phyloP scores from a whole-genome alignment of 257 asterid genomes.

The Nicotiana otophora region DNA sequence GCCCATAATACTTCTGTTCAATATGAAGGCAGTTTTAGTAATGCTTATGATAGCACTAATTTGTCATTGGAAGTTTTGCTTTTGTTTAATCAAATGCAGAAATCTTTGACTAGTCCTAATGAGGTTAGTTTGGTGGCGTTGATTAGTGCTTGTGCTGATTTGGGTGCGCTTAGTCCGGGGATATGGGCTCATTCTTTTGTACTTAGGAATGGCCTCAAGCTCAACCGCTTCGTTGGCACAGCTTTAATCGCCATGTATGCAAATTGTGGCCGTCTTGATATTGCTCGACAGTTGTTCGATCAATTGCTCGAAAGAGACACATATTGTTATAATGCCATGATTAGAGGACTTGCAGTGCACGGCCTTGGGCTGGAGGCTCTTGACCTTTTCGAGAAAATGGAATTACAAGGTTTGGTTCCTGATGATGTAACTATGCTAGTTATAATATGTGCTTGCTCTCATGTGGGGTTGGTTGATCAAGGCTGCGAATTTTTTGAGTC shows the following conservation, averaged over 20 bases:
- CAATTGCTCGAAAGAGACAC: constrained; percentile 22
- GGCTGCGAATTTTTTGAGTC: constrained; percentile 33
- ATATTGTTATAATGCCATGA: constrained; percentile 53
- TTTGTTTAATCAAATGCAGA: constrained; percentile 40
- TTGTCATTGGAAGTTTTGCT: constrained; percentile 34
- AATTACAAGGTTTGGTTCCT: constrained; percentile 21
- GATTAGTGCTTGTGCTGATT: constrained; percentile 41
- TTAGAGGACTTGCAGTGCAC: constrained; percentile 50
- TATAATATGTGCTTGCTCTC: constrained; percentile 48
- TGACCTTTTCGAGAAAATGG: constrained; percentile 41
- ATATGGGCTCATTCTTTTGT: constrained; percentile 43
- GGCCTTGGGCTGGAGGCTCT: constrained; percentile 50
- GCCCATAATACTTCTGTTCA: constrained; percentile 17
- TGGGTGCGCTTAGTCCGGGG: constrained; percentile 44
- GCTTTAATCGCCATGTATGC: constrained; percentile 51
- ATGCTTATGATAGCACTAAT: background rate
- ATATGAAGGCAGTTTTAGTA: background rate
- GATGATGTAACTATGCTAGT: constrained; percentile 40
- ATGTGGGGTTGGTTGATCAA: constrained; percentile 44
- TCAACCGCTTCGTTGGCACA: constrained; percentile 39
- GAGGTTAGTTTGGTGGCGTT: constrained; percentile 29
- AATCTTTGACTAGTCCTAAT: constrained; percentile 15
- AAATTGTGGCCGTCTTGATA: constrained; percentile 48
- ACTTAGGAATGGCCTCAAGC: constrained; percentile 15
- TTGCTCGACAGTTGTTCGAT: constrained; percentile 38